A percentile compares a stretch with the other conserved stretches of the same genome.
phyloP scores from a whole-genome alignment of 352 stramenopile genomes.

The Globisporangium camurandrum region DNA sequence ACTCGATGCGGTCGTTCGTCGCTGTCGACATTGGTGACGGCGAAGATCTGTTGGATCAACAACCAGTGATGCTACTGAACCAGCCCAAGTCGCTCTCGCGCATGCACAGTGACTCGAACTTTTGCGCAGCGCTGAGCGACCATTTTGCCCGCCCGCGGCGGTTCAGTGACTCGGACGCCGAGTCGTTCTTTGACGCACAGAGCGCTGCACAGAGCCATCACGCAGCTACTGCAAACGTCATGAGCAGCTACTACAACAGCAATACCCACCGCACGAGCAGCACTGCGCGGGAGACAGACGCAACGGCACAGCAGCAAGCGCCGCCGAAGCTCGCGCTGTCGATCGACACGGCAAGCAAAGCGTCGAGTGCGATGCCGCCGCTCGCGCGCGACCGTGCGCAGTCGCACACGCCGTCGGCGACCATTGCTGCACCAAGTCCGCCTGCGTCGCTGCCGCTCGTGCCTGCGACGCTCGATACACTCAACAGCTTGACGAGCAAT shows the following conservation, averaged over 20 bases:
- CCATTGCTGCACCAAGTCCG: too few relatives aligned
- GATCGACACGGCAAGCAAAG: conserved; percentile 8
- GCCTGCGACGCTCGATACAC: too few relatives aligned
- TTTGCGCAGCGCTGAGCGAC: conserved; percentile 29
- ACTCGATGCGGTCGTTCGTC: conserved; percentile 73
- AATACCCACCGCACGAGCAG: neutral
- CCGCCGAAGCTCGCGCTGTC: conserved; percentile 15
- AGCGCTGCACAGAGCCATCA: conserved; percentile 15
- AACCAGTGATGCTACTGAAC: conserved; percentile 20
- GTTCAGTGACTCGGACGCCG: conserved; percentile 78
- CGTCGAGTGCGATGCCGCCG: neutral
- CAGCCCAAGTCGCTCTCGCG: conserved; percentile 53
- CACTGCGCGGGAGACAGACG: conserved; percentile 6
- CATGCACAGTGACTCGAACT: conserved; percentile 70
- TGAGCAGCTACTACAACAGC: conserved; percentile 8
- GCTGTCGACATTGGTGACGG: conserved; percentile 63
- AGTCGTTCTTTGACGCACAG: conserved; percentile 49
- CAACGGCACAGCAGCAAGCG: neutral
- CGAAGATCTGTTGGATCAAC: conserved; percentile 35
- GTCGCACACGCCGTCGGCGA: conserved; percentile 8
- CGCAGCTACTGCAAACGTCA: conserved; percentile 13
- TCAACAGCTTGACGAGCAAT: neutral
- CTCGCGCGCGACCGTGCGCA: conserved; percentile 7
- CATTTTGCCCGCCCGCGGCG: conserved; percentile 42
- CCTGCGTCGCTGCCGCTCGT: too few relatives aligned